phyloP scores from a whole-genome alignment of 2,329 filamentous ascomycete genomes.

The Exophiala viscosa region DNA sequence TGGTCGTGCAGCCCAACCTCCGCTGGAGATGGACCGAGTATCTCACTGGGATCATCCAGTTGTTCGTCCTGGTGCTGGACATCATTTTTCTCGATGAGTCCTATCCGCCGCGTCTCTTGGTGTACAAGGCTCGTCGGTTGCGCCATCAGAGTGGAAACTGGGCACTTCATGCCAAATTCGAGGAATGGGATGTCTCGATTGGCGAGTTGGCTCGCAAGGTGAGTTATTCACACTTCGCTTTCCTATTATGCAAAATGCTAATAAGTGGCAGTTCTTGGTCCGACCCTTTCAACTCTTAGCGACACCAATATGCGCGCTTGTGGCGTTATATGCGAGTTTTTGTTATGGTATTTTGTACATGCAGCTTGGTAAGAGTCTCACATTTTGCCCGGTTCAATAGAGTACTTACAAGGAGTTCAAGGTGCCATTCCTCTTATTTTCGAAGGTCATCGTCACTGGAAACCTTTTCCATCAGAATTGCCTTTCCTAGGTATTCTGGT shows the following conservation, averaged over 20 bases:
- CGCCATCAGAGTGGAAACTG: constrained; percentile 48
- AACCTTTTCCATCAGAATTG: constrained; percentile 44
- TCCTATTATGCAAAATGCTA: constrained; percentile 53
- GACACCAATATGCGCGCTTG: constrained; percentile 50
- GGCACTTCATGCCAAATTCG: constrained; percentile 41
- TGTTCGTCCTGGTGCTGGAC: constrained; percentile 55
- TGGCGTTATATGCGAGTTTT: constrained; percentile 46
- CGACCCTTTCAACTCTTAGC: constrained; percentile 48
- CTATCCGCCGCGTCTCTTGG: constrained; percentile 51
- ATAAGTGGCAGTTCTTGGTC: constrained; percentile 48
- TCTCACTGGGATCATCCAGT: constrained; percentile 60
- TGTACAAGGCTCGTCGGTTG: constrained; percentile 48
- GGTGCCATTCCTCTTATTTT: constrained; percentile 52
- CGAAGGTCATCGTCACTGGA: constrained; percentile 44
- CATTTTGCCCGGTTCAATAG: no score
- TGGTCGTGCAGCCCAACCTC: constrained; percentile 56
- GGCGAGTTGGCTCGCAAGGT: constrained; percentile 42
- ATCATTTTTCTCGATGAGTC: constrained; percentile 56
- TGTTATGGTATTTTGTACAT: constrained; percentile 48
- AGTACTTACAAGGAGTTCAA: background rate
- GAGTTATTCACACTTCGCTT: constrained; percentile 64
- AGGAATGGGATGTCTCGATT: constrained; percentile 40
- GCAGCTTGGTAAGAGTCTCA: constrained; percentile 34
- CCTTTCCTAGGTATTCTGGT: constrained; percentile 50
- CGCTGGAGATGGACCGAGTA: constrained; percentile 67